Conservation (phyloP, 257 asterid species). For the Coffea canephora region DNA sequence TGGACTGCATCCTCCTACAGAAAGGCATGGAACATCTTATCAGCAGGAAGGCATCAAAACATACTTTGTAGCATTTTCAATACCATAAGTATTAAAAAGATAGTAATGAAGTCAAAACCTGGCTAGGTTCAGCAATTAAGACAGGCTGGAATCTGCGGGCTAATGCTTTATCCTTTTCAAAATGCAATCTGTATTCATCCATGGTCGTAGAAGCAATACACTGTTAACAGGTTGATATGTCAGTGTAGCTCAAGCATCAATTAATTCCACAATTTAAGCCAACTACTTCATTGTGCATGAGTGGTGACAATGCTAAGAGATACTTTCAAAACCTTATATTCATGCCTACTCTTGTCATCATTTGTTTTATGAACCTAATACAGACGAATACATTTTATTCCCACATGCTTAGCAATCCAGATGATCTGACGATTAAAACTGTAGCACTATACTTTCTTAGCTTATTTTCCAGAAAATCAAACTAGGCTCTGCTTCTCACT, state of each 20-base stretch:
- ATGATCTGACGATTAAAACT: not conserved
- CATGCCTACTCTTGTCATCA: not conserved
- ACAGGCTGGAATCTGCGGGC: slow-evolving; percentile 97
- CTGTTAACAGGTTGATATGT: slow-evolving; percentile 41
- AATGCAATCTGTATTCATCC: slow-evolving; percentile 83
- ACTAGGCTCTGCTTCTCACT: not conserved
- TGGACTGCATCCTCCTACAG: slow-evolving; percentile 76
- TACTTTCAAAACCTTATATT: not conserved
- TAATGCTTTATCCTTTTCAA: slow-evolving; percentile 92
- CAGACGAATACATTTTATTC: not conserved
- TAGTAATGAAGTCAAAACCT: slow-evolving; percentile 40
- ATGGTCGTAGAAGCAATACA: slow-evolving; percentile 95
- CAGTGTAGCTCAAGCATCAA: slow-evolving; percentile 11
- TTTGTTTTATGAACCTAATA: not conserved
- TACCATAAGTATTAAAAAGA: slow-evolving; percentile 2
- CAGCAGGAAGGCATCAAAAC: slow-evolving; percentile 6
- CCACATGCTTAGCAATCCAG: not conserved
- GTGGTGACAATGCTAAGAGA: not conserved
- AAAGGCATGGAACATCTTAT: slow-evolving; percentile 9
- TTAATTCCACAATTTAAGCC: not conserved
- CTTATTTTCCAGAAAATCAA: not conserved
- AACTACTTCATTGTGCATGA: not conserved
- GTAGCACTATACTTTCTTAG: not conserved
- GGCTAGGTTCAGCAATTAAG: slow-evolving; percentile 71
- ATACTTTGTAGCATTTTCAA: not conserved